These are phyloP conservation scores for Fusarium sp. DNA, from an alignment of 2,329 filamentous ascomycete species.

Conservation along the genomic window DNA sequence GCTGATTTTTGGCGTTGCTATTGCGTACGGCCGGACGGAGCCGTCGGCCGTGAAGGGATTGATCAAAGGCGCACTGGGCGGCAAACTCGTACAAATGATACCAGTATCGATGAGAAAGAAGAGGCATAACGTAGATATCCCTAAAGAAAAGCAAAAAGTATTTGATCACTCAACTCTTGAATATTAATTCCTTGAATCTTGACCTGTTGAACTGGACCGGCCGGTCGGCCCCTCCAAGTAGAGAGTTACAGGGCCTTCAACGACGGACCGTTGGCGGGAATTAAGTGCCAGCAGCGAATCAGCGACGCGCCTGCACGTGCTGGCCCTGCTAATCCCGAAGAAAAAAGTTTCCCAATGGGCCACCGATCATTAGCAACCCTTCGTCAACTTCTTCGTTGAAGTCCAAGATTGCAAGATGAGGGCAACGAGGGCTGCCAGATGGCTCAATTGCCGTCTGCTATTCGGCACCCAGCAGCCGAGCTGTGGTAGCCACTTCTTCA, in stretches of 20 bases:
- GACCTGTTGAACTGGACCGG: background rate
- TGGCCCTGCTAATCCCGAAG: conserved; percentile 47
- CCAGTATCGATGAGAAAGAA: conserved; percentile 31
- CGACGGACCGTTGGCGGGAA: conserved; percentile 22
- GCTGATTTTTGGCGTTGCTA: conserved; percentile 40
- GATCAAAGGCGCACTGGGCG: conserved; percentile 35
- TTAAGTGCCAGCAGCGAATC: conserved; percentile 36
- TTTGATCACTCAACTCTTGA: background rate
- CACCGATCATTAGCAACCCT: conserved; percentile 47
- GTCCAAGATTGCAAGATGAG: conserved; percentile 55
- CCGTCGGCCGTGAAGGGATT: conserved; percentile 31
- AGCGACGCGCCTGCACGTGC: conserved; percentile 41
- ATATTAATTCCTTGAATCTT: background rate
- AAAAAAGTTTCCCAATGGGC: conserved; percentile 51
- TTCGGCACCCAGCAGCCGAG: conserved; percentile 49
- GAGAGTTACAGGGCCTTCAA: conserved; percentile 18
- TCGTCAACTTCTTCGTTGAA: conserved; percentile 46
- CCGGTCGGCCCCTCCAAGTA: background rate
- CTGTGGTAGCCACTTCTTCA: conserved; percentile 49
- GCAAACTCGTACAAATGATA: conserved; percentile 36
- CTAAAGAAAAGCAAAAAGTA: background rate
- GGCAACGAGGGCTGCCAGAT: conserved; percentile 57
- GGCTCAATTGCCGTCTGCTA: conserved; percentile 59
- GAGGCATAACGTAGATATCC: conserved; percentile 3
- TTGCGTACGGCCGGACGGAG: conserved; percentile 23